phyloP scores from a whole-genome alignment of 139 green algal genomes.

The Eudorina sp. region DNA sequence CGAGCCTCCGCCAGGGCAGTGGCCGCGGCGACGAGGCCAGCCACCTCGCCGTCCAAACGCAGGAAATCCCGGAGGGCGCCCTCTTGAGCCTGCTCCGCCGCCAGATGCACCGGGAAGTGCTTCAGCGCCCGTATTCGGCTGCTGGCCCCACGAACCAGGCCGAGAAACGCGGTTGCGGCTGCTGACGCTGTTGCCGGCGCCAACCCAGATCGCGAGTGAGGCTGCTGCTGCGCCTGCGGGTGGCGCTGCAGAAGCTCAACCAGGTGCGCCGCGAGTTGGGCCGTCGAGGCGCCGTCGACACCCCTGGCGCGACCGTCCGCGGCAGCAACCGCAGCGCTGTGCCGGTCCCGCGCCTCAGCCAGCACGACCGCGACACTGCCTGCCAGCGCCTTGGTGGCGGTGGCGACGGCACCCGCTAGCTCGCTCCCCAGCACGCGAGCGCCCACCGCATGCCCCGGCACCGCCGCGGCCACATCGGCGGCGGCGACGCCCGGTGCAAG shows the following conservation, averaged over 20 bases:
- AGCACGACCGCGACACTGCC: not conserved
- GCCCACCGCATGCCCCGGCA: not conserved
- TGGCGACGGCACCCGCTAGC: slow-evolving; percentile 8
- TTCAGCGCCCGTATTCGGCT: not conserved
- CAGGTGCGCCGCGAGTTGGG: not conserved
- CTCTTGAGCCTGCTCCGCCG: not conserved
- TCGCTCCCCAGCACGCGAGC: slow-evolving; percentile 16
- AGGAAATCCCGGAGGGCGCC: not conserved
- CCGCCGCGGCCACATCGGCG: not conserved
- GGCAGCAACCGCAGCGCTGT: not conserved
- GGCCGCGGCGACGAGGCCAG: not conserved
- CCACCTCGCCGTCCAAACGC: not conserved
- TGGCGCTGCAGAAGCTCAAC: not conserved
- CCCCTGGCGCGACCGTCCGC: not conserved
- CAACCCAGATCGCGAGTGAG: not conserved
- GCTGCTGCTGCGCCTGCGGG: not conserved
- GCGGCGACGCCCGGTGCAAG: not conserved
- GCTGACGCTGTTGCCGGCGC: not conserved
- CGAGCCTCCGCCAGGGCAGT: not conserved
- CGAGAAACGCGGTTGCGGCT: not conserved
- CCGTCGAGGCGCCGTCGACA: not conserved
- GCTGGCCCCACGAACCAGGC: not conserved
- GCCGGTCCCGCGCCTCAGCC: not conserved
- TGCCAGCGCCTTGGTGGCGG: not conserved
- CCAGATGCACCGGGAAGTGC: not conserved